These are phyloP conservation scores for Pythium diclinum DNA, from an alignment of 352 stramenopile species.

Conservation along the genomic window DNA sequence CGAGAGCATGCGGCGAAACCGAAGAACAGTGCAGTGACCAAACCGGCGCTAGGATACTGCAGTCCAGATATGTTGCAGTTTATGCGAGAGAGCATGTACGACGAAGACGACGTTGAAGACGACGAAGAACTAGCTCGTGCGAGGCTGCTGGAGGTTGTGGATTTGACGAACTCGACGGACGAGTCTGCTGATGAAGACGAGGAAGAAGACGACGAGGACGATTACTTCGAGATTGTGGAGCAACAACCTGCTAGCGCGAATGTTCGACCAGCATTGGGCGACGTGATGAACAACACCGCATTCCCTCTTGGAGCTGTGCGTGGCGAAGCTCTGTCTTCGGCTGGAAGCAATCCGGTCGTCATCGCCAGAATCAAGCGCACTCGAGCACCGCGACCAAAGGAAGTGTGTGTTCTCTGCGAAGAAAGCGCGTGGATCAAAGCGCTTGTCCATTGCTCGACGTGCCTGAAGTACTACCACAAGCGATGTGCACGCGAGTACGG, in stretches of 20 bases:
- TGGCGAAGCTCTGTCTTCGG: neutral
- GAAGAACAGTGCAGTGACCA: neutral
- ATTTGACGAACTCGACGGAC: conserved; percentile 59
- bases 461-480: conserved; percentile 69
- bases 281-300: neutral
- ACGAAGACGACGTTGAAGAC: conserved; percentile 33
- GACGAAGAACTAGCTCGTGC: conserved; percentile 42
- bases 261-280: neutral
- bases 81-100: conserved; percentile 26
- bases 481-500: conserved; percentile 68
- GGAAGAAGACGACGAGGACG: conserved; percentile 30
- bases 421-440: conserved; percentile 35
- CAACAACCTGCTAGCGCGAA: neutral
- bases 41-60: conserved; percentile 18
- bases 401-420: conserved; percentile 61
- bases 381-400: conserved; percentile 31
- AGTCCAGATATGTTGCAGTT: conserved; percentile 20
- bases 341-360: neutral
- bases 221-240: conserved; percentile 17
- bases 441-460: conserved; percentile 44
- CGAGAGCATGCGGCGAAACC: neutral
- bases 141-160: conserved; percentile 53
- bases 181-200: conserved; percentile 45
- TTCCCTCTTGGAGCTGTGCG: neutral
- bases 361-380: conserved; percentile 23